Evolutionary conservation across 345 rosid species (phyloP).

Genomic region (Populus davidiana): DNA sequence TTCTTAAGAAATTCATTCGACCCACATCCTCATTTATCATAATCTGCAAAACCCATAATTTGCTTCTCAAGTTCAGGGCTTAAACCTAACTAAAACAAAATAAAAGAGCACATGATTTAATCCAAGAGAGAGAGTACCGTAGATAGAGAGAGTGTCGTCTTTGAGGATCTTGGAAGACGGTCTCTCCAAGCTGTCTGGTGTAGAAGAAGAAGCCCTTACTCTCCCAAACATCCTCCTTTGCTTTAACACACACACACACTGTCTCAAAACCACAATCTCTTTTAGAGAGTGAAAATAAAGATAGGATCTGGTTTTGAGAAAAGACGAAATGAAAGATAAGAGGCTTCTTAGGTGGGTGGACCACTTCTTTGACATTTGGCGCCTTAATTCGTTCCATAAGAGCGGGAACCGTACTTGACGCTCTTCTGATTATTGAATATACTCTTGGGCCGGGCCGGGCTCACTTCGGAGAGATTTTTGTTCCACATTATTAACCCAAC

Average conservation of each 20-base stretch:
- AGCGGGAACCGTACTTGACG: neutral
- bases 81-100: too few relatives aligned
- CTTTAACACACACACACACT: neutral
- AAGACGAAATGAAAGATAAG: neutral
- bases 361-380: neutral
- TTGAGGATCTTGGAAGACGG: slow-evolving; percentile 68
- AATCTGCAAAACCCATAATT: too few relatives aligned
- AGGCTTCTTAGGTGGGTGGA: neutral
- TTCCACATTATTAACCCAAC: too few relatives aligned
- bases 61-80: too few relatives aligned
- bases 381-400: neutral
- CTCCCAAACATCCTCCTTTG: slow-evolving; percentile 62
- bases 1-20: too few relatives aligned
- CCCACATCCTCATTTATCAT: too few relatives aligned
- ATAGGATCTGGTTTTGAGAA: neutral
- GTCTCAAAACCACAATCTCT: too few relatives aligned
- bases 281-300: neutral
- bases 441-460: too few relatives aligned
- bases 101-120: too few relatives aligned
- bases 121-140: slow-evolving; percentile 42
- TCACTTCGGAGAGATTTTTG: too few relatives aligned
- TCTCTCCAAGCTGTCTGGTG: slow-evolving; percentile 55
- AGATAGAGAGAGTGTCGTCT: slow-evolving; percentile 78
- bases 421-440: too few relatives aligned
- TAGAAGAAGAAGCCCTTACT: slow-evolving; percentile 56